phyloP scores from a whole-genome alignment of 228 moss, liverwort and hornwort genomes.

The Sphagnum magellanicum region DNA sequence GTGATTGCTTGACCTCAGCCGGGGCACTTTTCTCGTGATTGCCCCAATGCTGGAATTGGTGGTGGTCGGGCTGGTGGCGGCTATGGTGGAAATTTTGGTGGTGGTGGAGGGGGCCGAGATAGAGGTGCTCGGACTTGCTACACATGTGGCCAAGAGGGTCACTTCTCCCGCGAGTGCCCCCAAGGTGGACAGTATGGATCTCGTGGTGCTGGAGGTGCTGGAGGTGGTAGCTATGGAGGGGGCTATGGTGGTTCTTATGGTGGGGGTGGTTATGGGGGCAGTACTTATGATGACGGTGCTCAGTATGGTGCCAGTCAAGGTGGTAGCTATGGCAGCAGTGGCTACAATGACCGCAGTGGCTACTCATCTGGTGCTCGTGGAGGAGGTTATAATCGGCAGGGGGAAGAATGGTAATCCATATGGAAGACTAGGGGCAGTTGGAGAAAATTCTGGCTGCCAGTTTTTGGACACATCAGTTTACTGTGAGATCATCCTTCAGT shows the following conservation, averaged over 20 bases:
- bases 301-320: constrained; percentile 59
- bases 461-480: constrained; percentile 39
- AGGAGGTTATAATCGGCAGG: constrained; percentile 9
- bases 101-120: constrained; percentile 49
- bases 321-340: constrained; percentile 43
- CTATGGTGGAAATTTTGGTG: constrained; percentile 62
- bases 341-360: constrained; percentile 53
- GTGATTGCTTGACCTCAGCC: constrained; percentile 22
- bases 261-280: constrained; percentile 42
- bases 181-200: constrained; percentile 49
- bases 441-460: constrained; percentile 27
- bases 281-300: constrained; percentile 34
- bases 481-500: constrained; percentile 50
- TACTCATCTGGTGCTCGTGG: constrained; percentile 40
- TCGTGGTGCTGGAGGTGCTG: constrained; percentile 36
- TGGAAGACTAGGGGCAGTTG: constrained; percentile 6
- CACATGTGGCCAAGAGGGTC: constrained; percentile 92
- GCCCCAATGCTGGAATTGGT: constrained; percentile 48
- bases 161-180: constrained; percentile 89
- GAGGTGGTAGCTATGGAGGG: constrained; percentile 26
- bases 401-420: constrained; percentile 20
- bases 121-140: constrained; percentile 64
- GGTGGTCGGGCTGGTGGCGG: constrained; percentile 51
- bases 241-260: constrained; percentile 37
- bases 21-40: constrained; percentile 93